These are phyloP conservation scores for Daldinia eschscholtzii DNA, from an alignment of 2,329 filamentous ascomycete genomes.

Conservation along the genomic window DNA sequence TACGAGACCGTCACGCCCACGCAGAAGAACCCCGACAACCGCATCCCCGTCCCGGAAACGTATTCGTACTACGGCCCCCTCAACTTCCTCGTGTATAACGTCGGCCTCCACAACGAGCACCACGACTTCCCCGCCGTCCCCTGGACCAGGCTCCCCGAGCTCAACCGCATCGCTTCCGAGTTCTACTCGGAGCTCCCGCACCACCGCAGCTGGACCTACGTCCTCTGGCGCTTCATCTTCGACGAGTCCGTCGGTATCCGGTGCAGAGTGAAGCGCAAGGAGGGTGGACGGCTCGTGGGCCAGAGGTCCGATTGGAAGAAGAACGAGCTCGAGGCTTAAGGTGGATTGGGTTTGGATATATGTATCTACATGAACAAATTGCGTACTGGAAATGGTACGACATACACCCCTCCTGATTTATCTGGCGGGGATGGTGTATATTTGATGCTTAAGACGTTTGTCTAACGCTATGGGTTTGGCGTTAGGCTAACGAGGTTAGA, in stretches of 20 bases:
- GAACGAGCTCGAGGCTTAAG: constrained; percentile 74
- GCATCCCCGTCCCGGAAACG: constrained; percentile 85
- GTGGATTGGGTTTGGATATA: not conserved
- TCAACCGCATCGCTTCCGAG: constrained; percentile 85
- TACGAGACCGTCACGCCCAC: constrained; percentile 73
- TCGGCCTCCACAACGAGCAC: constrained; percentile 98
- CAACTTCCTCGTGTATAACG: constrained; percentile 95
- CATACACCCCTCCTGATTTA: not conserved
- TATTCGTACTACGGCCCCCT: constrained; percentile 96
- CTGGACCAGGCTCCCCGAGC: constrained; percentile 85
- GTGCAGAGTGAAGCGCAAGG: constrained; percentile 91
- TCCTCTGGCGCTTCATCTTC: constrained; percentile 95
- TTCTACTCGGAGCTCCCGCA: constrained; percentile 91
- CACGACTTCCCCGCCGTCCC: constrained; percentile 98
- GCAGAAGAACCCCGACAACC: constrained; percentile 69
- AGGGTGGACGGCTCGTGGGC: constrained; percentile 75
- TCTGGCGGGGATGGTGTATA: constrained; percentile 3
- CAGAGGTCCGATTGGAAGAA: constrained; percentile 71
- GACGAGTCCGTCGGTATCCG: constrained; percentile 90
- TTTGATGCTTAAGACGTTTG: not conserved
- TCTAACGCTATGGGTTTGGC: not conserved
- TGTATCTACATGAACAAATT: not conserved
- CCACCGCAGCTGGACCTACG: constrained; percentile 91
- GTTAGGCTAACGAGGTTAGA: not conserved
- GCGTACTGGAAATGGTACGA: not conserved